Conservation (phyloP, 2,329 filamentous ascomycete species). For the Fusarium subtropicale region DNA sequence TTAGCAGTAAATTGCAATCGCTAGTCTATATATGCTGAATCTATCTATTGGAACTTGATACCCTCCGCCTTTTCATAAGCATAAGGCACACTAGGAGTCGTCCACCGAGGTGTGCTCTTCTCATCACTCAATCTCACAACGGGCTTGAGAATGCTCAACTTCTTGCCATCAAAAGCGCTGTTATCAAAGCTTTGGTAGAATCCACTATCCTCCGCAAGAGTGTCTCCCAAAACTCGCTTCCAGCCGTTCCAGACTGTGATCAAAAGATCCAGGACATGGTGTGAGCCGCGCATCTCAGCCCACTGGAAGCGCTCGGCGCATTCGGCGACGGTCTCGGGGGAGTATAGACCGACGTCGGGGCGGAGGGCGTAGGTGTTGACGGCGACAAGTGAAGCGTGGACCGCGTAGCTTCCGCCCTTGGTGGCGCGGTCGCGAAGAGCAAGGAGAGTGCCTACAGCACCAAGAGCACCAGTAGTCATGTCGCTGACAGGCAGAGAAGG, state of each 20-base stretch:
- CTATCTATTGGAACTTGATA: not conserved
- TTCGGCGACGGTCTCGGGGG: constrained; percentile 2
- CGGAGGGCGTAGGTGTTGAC: constrained; percentile 19
- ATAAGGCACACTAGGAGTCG: constrained; percentile 24
- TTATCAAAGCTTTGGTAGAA: constrained; percentile 17
- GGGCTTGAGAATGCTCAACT: constrained; percentile 22
- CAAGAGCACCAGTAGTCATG: constrained; percentile 52
- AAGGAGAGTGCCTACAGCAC: constrained; percentile 50
- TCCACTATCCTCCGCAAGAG: constrained; percentile 2
- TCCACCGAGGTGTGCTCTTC: constrained; percentile 9
- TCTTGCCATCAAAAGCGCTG: constrained; percentile 20
- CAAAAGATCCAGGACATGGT: constrained; percentile 24
- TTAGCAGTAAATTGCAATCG: not conserved
- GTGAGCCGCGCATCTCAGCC: constrained; percentile 22
- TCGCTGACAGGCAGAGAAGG: constrained; percentile 48
- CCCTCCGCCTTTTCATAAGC: constrained; percentile 20
- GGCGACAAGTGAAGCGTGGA: constrained; percentile 13
- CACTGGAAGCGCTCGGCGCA: constrained; percentile 22
- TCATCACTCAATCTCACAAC: constrained; percentile 4
- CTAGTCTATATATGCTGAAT: not conserved
- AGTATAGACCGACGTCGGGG: constrained; percentile 7
- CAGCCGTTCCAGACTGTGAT: constrained; percentile 22
- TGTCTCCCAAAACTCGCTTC: constrained; percentile 4
- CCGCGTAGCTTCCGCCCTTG: constrained; percentile 30
- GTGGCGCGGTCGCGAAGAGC: constrained; percentile 49